Conservation (phyloP, 2,329 filamentous ascomycete genomes). For the Nigrospora osmanthi region DNA sequence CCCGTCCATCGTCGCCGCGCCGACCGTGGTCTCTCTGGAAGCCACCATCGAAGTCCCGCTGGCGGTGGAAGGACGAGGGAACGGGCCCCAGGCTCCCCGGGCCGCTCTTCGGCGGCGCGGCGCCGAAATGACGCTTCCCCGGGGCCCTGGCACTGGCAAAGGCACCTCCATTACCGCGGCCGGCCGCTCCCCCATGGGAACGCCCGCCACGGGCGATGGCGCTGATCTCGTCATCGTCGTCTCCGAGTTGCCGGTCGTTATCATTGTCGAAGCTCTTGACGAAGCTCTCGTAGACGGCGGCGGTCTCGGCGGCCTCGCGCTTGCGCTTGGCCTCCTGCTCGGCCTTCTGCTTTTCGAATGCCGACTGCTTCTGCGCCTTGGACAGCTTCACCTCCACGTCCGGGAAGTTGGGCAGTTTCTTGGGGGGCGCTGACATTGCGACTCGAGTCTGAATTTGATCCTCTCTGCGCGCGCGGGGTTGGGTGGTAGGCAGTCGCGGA, state of each 20-base stretch:
- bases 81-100: constrained; percentile 53
- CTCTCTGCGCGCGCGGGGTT: too few relatives aligned
- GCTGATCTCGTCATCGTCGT: constrained; percentile 18
- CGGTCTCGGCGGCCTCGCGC: constrained; percentile 79
- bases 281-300: constrained; percentile 80
- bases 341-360: constrained; percentile 81
- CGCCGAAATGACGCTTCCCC: constrained; percentile 58
- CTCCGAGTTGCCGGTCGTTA: constrained; percentile 31
- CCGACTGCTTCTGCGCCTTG: constrained; percentile 73
- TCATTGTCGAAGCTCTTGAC: constrained; percentile 69
- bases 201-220: constrained; percentile 16
- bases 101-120: constrained; percentile 48
- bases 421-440: constrained; percentile 36
- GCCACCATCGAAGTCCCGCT: constrained; percentile 43
- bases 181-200: constrained; percentile 12
- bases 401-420: constrained; percentile 52
- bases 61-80: constrained; percentile 41
- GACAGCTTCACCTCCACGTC: constrained; percentile 71
- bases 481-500: too few relatives aligned
- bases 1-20: constrained; percentile 20
- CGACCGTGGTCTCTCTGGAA: constrained; percentile 26
- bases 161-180: constrained; percentile 20
- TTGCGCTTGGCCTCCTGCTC: constrained; percentile 83
- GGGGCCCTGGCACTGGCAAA: constrained; percentile 19
- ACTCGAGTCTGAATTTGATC: too few relatives aligned